Conservation (phyloP, 495 filamentous ascomycete genomes). For the Penicillium macrosclerotiorum region DNA sequence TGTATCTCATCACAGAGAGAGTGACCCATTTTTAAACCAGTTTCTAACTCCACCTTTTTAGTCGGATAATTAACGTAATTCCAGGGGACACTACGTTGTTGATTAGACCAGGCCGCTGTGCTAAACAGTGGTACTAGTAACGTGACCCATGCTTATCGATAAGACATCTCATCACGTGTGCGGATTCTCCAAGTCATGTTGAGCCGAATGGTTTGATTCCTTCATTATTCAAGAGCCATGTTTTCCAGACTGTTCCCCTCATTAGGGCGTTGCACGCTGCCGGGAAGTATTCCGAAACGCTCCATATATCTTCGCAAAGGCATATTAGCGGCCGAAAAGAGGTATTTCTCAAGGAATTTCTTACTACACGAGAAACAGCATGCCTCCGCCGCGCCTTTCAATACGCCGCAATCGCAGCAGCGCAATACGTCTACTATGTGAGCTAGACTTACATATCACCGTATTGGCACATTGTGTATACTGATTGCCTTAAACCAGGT, state of each 20-base stretch:
- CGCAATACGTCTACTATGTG: conserved; percentile 47
- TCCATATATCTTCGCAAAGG: conserved; percentile 13
- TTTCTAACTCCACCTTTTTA: no score
- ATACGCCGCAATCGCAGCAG: conserved; percentile 40
- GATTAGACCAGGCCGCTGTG: no score
- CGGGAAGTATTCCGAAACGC: conserved; percentile 13
- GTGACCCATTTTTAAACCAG: no score
- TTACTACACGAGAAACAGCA: conserved; percentile 26
- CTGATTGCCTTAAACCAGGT: conserved; percentile 46
- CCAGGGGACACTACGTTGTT: no score
- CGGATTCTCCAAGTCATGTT: conserved; percentile 9
- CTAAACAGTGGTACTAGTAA: background rate
- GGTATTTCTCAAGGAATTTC: conserved; percentile 40
- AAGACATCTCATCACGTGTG: conserved; percentile 17
- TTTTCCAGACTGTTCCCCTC: conserved; percentile 30
- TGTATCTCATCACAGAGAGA: no score
- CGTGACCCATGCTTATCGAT: conserved; percentile 18
- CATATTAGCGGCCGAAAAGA: conserved; percentile 25
- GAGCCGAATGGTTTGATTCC: conserved; percentile 12
- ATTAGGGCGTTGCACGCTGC: conserved; percentile 22
- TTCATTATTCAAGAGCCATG: conserved; percentile 25
- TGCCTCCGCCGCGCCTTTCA: conserved; percentile 36
- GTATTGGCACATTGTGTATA: background rate
- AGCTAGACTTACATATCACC: background rate
- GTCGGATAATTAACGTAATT: no score